Conservation (phyloP, 2,329 filamentous ascomycete species). For the Oidium heveae region DNA sequence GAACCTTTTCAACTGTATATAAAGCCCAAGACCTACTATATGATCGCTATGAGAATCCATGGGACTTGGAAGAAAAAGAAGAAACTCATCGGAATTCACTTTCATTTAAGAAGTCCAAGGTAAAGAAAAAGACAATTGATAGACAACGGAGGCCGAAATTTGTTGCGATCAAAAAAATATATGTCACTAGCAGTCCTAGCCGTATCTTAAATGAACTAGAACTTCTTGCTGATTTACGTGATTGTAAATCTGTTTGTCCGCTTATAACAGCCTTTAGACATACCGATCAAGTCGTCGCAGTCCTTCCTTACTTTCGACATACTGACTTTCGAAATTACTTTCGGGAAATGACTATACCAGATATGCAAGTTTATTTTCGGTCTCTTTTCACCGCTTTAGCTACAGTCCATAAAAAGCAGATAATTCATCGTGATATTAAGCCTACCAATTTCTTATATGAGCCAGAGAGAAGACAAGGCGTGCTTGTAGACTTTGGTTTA, state of each 20-base stretch:
- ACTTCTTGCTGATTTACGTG: conserved; percentile 63
- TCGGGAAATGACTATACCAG: conserved; percentile 59
- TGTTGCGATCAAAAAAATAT: conserved; percentile 98
- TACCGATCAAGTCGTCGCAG: conserved; percentile 81
- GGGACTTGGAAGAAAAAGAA: conserved; percentile 48
- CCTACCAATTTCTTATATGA: conserved; percentile 96
- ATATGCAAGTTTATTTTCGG: conserved; percentile 74
- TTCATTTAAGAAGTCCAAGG: conserved; percentile 29
- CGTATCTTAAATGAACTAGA: conserved; percentile 94
- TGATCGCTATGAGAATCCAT: conserved; percentile 59
- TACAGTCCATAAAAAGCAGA: conserved; percentile 59
- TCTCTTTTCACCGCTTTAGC: conserved; percentile 67
- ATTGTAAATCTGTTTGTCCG: conserved; percentile 69
- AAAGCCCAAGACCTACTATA: conserved; percentile 89
- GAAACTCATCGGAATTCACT: conserved; percentile 44
- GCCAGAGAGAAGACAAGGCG: conserved; percentile 51
- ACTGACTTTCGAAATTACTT: conserved; percentile 91
- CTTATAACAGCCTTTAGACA: conserved; percentile 92
- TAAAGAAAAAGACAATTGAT: conserved; percentile 10
- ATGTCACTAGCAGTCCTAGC: conserved; percentile 82
- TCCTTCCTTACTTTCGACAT: conserved; percentile 88
- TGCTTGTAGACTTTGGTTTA: conserved; percentile 96
- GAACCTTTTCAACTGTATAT: conserved; percentile 96
- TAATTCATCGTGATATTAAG: conserved; percentile 89
- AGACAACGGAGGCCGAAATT: conserved; percentile 34